Evolutionary conservation across 108 stramenopile genomes (phyloP).

Genomic region (Phaeodactylum tricornutum): DNA sequence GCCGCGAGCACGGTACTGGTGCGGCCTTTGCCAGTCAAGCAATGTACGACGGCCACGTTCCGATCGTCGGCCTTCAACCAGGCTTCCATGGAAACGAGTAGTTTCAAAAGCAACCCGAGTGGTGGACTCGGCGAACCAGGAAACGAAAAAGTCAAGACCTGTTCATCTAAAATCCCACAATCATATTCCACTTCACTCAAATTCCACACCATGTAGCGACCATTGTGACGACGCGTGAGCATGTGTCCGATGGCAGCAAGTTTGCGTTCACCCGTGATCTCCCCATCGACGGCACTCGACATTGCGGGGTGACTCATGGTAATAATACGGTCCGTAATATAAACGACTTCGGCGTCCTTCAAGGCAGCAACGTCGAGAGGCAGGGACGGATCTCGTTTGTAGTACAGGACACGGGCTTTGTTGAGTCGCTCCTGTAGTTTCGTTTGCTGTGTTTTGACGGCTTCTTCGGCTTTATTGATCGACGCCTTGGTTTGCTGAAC

Average conservation of each 20-base stretch:
- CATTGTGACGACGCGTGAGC: constrained; percentile 59
- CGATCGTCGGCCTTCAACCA: constrained; percentile 89
- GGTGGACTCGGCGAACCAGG: constrained; percentile 93
- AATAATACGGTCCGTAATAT: constrained; percentile 76
- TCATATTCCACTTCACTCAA: constrained; percentile 92
- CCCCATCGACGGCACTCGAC: constrained; percentile 32
- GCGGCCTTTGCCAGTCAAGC: constrained; percentile 91
- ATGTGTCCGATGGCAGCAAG: constrained; percentile 70
- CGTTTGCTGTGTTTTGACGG: constrained; percentile 18
- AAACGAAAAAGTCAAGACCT: constrained; percentile 87
- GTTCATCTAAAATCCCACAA: constrained; percentile 63
- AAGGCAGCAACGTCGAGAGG: constrained; percentile 65
- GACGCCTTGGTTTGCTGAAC: neutral
- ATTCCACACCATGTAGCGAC: constrained; percentile 92
- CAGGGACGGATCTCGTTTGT: constrained; percentile 37
- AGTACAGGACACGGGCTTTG: constrained; percentile 1
- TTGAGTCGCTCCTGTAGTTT: constrained; percentile 8
- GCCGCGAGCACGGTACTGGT: constrained; percentile 85
- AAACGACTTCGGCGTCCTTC: constrained; percentile 71
- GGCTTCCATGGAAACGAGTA: constrained; percentile 79
- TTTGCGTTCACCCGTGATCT: constrained; percentile 58
- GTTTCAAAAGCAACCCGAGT: constrained; percentile 85
- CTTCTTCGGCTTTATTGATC: neutral
- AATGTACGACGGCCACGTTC: constrained; percentile 93
- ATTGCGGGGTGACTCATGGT: constrained; percentile 71